A percentile compares a stretch with the other conserved stretches of the same genome.
Conservation (phyloP, 495 filamentous ascomycete genomes). For the Aspergillus affinis region DNA sequence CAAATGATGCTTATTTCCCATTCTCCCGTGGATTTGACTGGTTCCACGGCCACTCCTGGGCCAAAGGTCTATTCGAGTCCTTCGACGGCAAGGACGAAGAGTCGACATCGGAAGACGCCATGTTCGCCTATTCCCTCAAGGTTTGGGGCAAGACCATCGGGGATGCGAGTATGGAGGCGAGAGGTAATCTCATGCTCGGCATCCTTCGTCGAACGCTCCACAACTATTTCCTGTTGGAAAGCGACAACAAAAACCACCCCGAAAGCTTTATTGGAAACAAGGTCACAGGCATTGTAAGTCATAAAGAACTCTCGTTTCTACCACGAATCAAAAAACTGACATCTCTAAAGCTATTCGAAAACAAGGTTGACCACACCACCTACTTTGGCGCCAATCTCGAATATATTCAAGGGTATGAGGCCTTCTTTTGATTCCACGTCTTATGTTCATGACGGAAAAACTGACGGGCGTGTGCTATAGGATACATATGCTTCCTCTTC, state of each 20-base stretch:
- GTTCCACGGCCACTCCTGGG: conserved; percentile 96
- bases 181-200: conserved; percentile 81
- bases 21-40: conserved; percentile 88
- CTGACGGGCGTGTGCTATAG: conserved; percentile 25
- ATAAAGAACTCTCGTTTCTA: neutral
- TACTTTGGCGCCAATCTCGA: conserved; percentile 83
- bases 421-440: neutral
- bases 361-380: conserved; percentile 93
- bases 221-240: conserved; percentile 78
- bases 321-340: neutral
- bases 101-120: conserved; percentile 85
- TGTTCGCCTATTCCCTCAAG: conserved; percentile 86
- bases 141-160: conserved; percentile 84
- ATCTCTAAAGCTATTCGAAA: conserved; percentile 74
- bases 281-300: conserved; percentile 76
- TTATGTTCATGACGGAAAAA: conserved; percentile 5
- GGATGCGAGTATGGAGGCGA: conserved; percentile 78
- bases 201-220: conserved; percentile 67
- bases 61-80: conserved; percentile 90
- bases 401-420: conserved; percentile 71
- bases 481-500: conserved; percentile 94
- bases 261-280: conserved; percentile 76
- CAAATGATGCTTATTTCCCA: conserved; percentile 74
- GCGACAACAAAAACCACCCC: conserved; percentile 73
- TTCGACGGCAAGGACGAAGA: conserved; percentile 92